Base-by-base conservation (phyloP, 805 yeast species). In the Wickerhamomyces hampshirensis region DNA sequence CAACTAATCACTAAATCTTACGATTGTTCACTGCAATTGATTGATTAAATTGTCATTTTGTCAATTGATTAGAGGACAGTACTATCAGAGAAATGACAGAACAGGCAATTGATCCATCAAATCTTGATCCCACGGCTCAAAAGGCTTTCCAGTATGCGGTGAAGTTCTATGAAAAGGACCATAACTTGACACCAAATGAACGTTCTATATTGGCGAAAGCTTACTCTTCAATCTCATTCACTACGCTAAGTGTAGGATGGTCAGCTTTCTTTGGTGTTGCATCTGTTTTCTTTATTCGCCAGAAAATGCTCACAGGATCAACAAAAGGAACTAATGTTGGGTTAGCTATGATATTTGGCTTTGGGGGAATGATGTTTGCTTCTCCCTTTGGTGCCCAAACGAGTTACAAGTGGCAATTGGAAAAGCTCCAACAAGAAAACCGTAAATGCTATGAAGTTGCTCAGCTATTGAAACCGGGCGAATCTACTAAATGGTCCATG, bases 81-180 rank as follows among this genome's bases (percentile, higher is more conserved):
- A n/a, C n/a, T n/a, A n/a, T 21, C 24, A 8, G 24, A 21, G 24
- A 21, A 8, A 21, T 21, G 24, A 21, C 24, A 7, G 24, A 21
- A n/a, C n/a, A n/a, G 13, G 14, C 37, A 11, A 34, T 43, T 28
- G 47, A 43, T 30, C 35, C 30, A 2, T 5, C 37, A 8, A 40
- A 44, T 34, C 39, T 40, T 18, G 43, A 39, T 26, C 48, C 48
- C 4, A 40, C 13, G 4, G 30, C 43, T 1, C 41, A 61, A 29
- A 61, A 59, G 31, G 72, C 73, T 2, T 65, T 63, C 40, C 44
- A 61, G 11, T 48, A 55, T n/a, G 76, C 77, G 3, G 54, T 68
- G 35, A 56, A 60, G 19, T 73, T 76, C 48, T 71, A 74, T 42
- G 71, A 73, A 28, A 62, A 61, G 26, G 83, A 76, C 42, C 68